These are phyloP conservation scores for Starmerella kuoi DNA, from an alignment of 805 yeast genomes.

Conservation along the genomic window DNA sequence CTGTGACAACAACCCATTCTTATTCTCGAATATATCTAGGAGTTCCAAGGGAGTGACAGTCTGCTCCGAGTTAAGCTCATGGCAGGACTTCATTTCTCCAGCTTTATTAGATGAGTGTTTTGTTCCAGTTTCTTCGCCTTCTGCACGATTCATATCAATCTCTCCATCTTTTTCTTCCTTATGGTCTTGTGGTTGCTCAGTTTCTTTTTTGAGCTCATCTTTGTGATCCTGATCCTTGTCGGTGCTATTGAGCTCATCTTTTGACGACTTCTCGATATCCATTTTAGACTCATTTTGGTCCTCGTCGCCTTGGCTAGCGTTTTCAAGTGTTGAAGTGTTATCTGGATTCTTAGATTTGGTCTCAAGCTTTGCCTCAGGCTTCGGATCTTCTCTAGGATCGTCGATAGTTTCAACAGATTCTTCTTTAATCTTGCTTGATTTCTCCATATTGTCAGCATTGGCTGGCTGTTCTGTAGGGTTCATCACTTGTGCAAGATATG, in stretches of 20 bases:
- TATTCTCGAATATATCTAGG: conserved; percentile 13
- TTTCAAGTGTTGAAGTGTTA: neutral
- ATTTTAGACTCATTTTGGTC: neutral
- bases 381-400: no score
- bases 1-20: conserved; percentile 7
- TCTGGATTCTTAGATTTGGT: neutral
- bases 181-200: neutral
- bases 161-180: neutral
- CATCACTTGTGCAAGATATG: neutral
- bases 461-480: neutral
- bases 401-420: no score
- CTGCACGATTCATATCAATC: neutral
- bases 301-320: neutral
- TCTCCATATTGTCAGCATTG: neutral
- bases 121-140: neutral
- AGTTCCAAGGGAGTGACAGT: conserved; percentile 11
- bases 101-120: neutral
- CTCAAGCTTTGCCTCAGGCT: no score
- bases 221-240: neutral
- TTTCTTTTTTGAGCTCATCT: neutral
- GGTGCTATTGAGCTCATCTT: neutral
- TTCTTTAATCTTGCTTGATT: no score
- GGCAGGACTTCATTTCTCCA: neutral
- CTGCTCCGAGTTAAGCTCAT: neutral
- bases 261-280: neutral